Evolutionary conservation across 176 grass and related monocot genomes (phyloP), one percentile per base, ranked within the genome.

Genomic region (Otatea glauca): DNA sequence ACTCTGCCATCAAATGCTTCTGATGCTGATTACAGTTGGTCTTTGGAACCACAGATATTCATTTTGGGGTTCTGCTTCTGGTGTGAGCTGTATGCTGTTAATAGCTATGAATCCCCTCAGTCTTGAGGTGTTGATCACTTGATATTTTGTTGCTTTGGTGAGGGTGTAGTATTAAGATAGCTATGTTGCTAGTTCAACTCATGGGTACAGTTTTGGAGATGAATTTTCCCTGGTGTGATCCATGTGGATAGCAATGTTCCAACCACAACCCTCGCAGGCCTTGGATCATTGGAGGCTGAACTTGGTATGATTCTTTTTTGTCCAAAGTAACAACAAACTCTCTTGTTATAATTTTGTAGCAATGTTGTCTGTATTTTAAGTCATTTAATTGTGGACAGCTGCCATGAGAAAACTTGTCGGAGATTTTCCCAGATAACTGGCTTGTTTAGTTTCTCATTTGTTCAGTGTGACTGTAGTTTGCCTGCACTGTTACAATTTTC

Each of bases 291-390:
- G 65, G 38, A 86, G 45, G 60, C 78, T 78, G 49, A 77, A 84
- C 71, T 72, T 4, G 84, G 74, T 87, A 87, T 61, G 79, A 24
- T 72, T 78, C 70, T 75, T 81, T 68, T 87, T 56, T 73, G 73
- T 73, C 71, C 70, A 8, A 68, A 76, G 83, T 81, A 49, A 62
- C 64, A 74, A 14, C 39, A 45, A 79, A 62, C 9, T 83, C 12
- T 78, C 1, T 82, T 82, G 18, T 63, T 74, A 29, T 53, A 71
- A 11, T 64, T 69, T 12, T 77, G 77, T 44, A 68, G 14, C 1
- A 53, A 65, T 55, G 41, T 44, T 75, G 12, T 45, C 14, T 83
- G 62, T 74, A 61, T 47, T 60, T 23, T 17, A 51, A 80, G 50
- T 73, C 35, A 75, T 85, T 85, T 78, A 73, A 56, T 83, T 37